Evolutionary conservation across 75 land plant genomes (phyloP).

Genomic region (Ceratopteris richardii): DNA sequence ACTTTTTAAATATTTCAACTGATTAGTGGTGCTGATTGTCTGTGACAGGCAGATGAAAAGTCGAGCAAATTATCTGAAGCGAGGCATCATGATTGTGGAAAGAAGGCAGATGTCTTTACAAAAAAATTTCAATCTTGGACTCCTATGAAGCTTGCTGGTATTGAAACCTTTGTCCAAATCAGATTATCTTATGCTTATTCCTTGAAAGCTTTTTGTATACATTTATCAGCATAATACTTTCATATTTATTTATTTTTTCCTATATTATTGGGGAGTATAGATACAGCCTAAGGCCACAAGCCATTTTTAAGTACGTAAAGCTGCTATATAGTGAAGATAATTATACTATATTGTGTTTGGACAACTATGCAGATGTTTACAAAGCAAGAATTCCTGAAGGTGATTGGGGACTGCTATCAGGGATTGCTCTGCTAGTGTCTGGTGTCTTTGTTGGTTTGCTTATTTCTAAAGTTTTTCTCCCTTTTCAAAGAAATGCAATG

Average conservation of each 20-base stretch:
- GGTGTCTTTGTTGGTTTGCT: conserved; percentile 1
- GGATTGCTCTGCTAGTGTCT: conserved; percentile 1
- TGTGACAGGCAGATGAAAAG: background rate
- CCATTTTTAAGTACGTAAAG: no score
- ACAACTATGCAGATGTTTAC: background rate
- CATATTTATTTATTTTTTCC: no score
- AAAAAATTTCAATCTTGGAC: background rate
- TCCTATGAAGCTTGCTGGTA: conserved; percentile 3
- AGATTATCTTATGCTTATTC: no score
- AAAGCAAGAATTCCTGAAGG: background rate
- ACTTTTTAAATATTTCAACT: background rate
- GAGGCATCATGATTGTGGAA: background rate
- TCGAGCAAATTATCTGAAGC: background rate
- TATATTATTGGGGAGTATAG: no score
- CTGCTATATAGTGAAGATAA: no score
- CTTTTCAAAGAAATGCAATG: background rate
- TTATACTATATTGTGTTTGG: no score
- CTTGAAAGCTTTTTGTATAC: no score
- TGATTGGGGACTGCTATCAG: background rate
- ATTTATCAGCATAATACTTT: no score
- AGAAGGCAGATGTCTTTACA: no score
- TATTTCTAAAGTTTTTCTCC: background rate
- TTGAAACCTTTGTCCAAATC: no score
- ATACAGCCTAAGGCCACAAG: no score
- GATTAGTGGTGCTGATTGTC: no score